Conservation (phyloP, 805 yeast genomes). For the Scheffersomyces stipitis region DNA sequence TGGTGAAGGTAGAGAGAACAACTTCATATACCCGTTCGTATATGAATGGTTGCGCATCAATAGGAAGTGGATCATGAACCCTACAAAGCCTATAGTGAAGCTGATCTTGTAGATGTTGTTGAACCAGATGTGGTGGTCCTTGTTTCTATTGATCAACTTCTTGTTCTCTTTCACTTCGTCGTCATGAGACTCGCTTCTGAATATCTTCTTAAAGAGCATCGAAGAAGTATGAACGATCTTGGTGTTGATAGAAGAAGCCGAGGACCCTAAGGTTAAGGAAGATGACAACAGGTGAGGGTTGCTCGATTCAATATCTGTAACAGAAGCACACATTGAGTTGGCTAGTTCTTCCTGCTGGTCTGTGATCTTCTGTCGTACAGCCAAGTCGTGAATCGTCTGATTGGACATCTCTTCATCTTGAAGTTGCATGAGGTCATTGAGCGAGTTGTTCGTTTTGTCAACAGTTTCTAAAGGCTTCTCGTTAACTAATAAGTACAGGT, state of each 20-base stretch:
- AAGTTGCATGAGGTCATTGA: constrained; percentile 13
- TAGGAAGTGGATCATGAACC: constrained; percentile 36
- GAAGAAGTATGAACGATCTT: constrained; percentile 29
- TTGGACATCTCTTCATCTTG: constrained; percentile 35
- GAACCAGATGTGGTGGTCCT: constrained; percentile 6
- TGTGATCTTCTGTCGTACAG: constrained; percentile 20
- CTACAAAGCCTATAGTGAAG: constrained; percentile 39
- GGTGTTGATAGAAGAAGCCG: constrained; percentile 27
- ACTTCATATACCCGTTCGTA: constrained; percentile 7
- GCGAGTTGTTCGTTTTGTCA: not conserved
- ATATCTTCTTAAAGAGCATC: constrained; percentile 27
- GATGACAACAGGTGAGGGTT: constrained; percentile 34
- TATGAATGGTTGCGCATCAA: constrained; percentile 20
- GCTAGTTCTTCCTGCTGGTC: constrained; percentile 27
- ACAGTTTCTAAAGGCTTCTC: not conserved
- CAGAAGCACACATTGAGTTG: constrained; percentile 14
- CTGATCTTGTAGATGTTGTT: constrained; percentile 31
- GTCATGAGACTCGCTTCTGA: constrained; percentile 13
- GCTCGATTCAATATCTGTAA: constrained; percentile 14
- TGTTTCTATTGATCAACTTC: constrained; percentile 5
- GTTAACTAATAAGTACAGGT: constrained; percentile 3
- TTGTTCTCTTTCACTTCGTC: constrained; percentile 9
- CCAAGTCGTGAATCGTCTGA: constrained; percentile 25
- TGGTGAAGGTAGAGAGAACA: constrained; percentile 2
- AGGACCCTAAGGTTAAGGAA: constrained; percentile 30